Percentiles rank a stretch among this genome's conserved stretches.
Evolutionary conservation across 768 basidiomycete species (phyloP).

Genomic region (Tricholoma sp.): DNA sequence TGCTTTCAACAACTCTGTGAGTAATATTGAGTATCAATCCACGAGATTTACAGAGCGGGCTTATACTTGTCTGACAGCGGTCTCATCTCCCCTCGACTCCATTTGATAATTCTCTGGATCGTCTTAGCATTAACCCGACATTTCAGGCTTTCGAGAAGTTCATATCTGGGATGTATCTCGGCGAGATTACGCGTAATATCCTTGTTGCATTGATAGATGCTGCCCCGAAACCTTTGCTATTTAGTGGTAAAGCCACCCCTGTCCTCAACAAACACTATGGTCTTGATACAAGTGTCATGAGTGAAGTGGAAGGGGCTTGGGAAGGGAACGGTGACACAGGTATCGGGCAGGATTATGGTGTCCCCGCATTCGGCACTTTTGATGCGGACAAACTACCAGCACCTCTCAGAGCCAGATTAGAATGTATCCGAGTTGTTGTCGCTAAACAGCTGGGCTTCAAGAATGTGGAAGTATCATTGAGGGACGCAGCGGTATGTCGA

Average conservation of each 20-base stretch:
- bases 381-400: constrained; percentile 26
- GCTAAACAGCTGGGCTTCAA: constrained; percentile 57
- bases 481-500: constrained; percentile 49
- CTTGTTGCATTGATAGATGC: constrained; percentile 80
- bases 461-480: constrained; percentile 48
- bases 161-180: constrained; percentile 98
- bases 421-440: constrained; percentile 56
- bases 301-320: constrained; percentile 77
- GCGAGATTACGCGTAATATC: constrained; percentile 86
- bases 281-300: constrained; percentile 90
- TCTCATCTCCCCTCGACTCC: constrained; percentile 80
- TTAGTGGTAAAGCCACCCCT: constrained; percentile 70
- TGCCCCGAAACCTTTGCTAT: constrained; percentile 65
- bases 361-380: constrained; percentile 34
- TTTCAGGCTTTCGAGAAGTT: constrained; percentile 97
- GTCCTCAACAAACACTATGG: constrained; percentile 88
- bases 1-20: constrained; percentile 89
- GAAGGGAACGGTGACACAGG: constrained; percentile 30
- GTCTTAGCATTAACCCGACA: constrained; percentile 89
- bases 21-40: constrained; percentile 42
- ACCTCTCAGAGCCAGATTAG: constrained; percentile 33
- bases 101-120: constrained; percentile 89
- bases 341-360: constrained; percentile 19
- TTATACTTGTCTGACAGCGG: constrained; percentile 41
- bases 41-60: background rate